Evolutionary conservation across 352 stramenopile genomes (phyloP).

Genomic region (Phytophthora ramorum): DNA sequence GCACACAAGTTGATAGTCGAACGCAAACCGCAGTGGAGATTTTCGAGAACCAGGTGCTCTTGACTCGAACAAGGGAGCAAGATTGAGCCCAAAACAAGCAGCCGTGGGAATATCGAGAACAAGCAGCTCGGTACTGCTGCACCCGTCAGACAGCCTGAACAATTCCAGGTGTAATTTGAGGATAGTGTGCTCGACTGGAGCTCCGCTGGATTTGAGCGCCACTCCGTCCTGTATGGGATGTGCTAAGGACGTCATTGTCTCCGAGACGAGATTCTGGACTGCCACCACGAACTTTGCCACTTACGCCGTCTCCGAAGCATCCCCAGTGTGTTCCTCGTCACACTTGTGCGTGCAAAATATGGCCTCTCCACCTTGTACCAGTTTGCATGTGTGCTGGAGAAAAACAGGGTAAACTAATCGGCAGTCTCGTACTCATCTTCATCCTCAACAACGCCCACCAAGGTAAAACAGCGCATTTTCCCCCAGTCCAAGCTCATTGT

Average conservation of each 20-base stretch:
- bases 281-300: conserved; percentile 9
- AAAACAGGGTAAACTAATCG: conserved; percentile 39
- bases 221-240: conserved; percentile 28
- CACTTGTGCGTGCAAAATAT: conserved; percentile 33
- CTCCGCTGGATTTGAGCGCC: conserved; percentile 5
- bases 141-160: conserved; percentile 1
- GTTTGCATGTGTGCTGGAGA: conserved; percentile 45
- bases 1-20: conserved; percentile 32
- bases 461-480: too few species aligned
- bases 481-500: too few species aligned
- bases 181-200: neutral
- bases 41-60: conserved; percentile 18
- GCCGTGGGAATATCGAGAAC: conserved; percentile 2
- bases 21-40: conserved; percentile 31
- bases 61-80: conserved; percentile 1
- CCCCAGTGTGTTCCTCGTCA: conserved; percentile 27
- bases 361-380: conserved; percentile 33
- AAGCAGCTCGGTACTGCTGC: conserved; percentile 1
- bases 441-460: conserved; percentile 30
- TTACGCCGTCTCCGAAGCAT: conserved; percentile 19
- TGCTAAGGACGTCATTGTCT: conserved; percentile 36
- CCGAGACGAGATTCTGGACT: neutral
- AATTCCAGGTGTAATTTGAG: conserved; percentile 5
- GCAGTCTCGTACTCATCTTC: conserved; percentile 37
- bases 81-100: conserved; percentile 5